phyloP scores from a whole-genome alignment of 305 asterid genomes.

The Fraxinus velutina region DNA sequence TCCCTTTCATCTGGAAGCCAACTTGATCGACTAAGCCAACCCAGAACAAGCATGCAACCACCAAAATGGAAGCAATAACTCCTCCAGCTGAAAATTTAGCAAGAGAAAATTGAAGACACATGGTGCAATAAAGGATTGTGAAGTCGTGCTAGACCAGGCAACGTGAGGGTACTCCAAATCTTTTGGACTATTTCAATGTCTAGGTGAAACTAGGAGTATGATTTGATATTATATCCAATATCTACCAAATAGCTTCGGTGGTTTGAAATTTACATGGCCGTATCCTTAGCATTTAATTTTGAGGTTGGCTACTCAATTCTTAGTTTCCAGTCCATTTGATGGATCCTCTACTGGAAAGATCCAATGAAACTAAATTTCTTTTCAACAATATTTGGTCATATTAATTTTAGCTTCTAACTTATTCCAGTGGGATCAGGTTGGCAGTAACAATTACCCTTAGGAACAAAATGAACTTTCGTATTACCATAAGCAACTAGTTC shows the following conservation, averaged over 20 bases:
- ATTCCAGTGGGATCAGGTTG: background rate
- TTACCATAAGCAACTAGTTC: background rate
- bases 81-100: conserved; percentile 65
- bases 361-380: background rate
- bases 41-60: conserved; percentile 79
- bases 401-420: background rate
- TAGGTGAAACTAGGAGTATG: background rate
- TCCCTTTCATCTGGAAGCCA: conserved; percentile 47
- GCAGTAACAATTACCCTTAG: background rate
- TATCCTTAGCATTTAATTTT: background rate
- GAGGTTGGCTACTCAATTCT: background rate
- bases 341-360: background rate
- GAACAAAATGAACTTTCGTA: background rate
- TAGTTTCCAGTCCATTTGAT: background rate
- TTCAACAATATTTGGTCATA: background rate
- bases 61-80: conserved; percentile 83
- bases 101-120: conserved; percentile 1
- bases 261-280: background rate
- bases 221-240: background rate
- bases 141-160: background rate
- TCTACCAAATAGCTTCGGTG: background rate
- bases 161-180: background rate
- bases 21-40: conserved; percentile 72
- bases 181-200: background rate
- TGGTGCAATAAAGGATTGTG: background rate